phyloP scores from a whole-genome alignment of 768 basidiomycete genomes.

The Porphyrellus cyaneotinctus region DNA sequence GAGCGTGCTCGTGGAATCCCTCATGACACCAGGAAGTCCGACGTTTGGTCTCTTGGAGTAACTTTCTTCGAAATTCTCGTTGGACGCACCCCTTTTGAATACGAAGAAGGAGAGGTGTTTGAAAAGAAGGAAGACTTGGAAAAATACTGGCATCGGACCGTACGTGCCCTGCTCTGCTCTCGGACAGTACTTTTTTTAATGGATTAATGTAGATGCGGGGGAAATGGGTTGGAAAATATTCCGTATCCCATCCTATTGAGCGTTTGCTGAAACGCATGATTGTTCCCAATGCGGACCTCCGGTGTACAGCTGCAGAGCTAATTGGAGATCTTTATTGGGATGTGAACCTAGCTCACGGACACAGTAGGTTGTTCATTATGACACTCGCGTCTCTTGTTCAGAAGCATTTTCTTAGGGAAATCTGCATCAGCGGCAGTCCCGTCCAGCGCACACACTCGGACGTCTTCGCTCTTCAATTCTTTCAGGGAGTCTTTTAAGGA shows the following conservation, averaged over 20 bases:
- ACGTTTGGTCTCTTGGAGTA: constrained; percentile 80
- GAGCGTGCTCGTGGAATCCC: constrained; percentile 83
- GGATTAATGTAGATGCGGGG: constrained; percentile 53
- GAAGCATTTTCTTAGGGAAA: constrained; percentile 28
- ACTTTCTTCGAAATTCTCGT: constrained; percentile 94
- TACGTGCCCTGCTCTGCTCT: constrained; percentile 30
- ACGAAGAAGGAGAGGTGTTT: constrained; percentile 75
- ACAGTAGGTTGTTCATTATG: constrained; percentile 40
- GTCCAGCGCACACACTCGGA: constrained; percentile 9
- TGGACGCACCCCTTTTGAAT: constrained; percentile 90
- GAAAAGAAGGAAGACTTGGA: constrained; percentile 76
- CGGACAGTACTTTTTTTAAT: neutral
- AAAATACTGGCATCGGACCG: constrained; percentile 83
- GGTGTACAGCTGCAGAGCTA: constrained; percentile 64
- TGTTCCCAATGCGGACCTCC: constrained; percentile 73
- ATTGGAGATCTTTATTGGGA: constrained; percentile 70
- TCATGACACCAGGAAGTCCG: constrained; percentile 93
- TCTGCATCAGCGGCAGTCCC: constrained; percentile 25
- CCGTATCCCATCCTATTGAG: constrained; percentile 64
- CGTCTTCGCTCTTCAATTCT: constrained; percentile 21
- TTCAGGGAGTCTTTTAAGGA: constrained; percentile 19
- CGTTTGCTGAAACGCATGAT: constrained; percentile 74
- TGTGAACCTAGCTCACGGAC: constrained; percentile 26
- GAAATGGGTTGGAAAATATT: constrained; percentile 71
- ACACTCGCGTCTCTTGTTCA: neutral